Evolutionary conservation across 2,329 filamentous ascomycete species (phyloP), one percentile per base, ranked within the genome.

Genomic region (Aspergillus sp.): DNA sequence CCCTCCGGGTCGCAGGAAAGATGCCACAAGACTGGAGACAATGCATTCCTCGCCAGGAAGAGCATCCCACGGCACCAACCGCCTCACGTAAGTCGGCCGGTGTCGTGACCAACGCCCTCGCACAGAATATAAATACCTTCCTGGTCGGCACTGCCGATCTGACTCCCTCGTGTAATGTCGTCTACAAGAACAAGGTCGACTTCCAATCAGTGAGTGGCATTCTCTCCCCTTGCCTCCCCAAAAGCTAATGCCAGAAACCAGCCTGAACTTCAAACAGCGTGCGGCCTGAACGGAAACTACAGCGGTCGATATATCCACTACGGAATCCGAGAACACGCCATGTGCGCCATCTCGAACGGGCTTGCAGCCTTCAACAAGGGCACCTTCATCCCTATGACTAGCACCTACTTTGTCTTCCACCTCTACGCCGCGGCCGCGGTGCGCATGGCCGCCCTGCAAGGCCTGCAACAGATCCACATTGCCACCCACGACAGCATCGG

Each of bases 311-410:
- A 73, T 49, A 67, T 82, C 49, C 79, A 79, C 58, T 82, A 72
- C 57, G 79, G 79, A 33, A 74, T 83, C 42, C 74, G 79, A 5
- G 79, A 82, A 51, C 79, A 82, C 54, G 79, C 78, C 43, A 83
- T 84, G 81, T 71, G 71, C 2, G 87, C 87, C 62, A 88, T 94
- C 72, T 86, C 94, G 76, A 95, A 50, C 39, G 47, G 47, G 10
- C 45, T 50, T 7, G 45, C 47, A 55, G 47, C 47, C 13, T 50
- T 45, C 31, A 47, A 49, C 42, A 44, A 43, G 33, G 45, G 45
- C 33, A 47, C 45, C 3, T 43, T 50, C 31, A 27, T 50, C 31
- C 47, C 47, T 9, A 45, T 45, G 29, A 45, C 43, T n/a, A 37
- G 35, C 28, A 48, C 43, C 7, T 50, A 39, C 41, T 39, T 50